Base-by-base conservation (phyloP, 495 filamentous ascomycete genomes). In the Daldinia loculata region DNA sequence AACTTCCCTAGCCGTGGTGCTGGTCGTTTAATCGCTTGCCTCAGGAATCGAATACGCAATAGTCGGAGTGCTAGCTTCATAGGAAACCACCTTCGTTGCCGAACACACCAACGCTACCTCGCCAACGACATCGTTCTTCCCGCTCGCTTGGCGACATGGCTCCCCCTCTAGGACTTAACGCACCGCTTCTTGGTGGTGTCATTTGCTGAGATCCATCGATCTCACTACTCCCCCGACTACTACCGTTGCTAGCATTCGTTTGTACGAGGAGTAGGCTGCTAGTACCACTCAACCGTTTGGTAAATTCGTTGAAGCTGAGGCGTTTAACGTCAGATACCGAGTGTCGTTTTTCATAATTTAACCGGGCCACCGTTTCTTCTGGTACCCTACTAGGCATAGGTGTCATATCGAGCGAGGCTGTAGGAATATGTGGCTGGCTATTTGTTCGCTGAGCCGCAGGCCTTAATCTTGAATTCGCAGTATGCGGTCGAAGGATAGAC, bases 241-340 rank as follows among this genome's bases (percentile, higher is more conserved):
- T 86, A 22, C 62, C 77, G 29, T 75, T 72, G 67, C 81, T 81
- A 11, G 70, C 71, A 66, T 86, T 87, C 53, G 84, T 83, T 70
- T 87, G 86, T 6, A 86, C 82, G 4, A 87, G 77, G 6, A 88
- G 77, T 51, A 88, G 53, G 66, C 80, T 85, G 65, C 81, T 84
- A 7, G 86, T 86, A 48, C 80, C 83, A 63, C 83, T 84, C 43
- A 88, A 71, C 32, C 85, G 75, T 60, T 84, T 84, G 19, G 86
- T 82, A 64, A 87, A 87, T 30, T 88, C 86, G 66, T 78, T 81
- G 63, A 87, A 87, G 69, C 81, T 84, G 3, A 87, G 78, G 41
- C 83, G 74, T 71, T 85, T 88, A 30, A 75, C 71, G 52, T 80
- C 80, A 1, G 76, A 85, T 14, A 78, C 79, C 22, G 84, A 86